phyloP scores from a whole-genome alignment of 345 rosid species.

The Dipteronia sinensis region DNA sequence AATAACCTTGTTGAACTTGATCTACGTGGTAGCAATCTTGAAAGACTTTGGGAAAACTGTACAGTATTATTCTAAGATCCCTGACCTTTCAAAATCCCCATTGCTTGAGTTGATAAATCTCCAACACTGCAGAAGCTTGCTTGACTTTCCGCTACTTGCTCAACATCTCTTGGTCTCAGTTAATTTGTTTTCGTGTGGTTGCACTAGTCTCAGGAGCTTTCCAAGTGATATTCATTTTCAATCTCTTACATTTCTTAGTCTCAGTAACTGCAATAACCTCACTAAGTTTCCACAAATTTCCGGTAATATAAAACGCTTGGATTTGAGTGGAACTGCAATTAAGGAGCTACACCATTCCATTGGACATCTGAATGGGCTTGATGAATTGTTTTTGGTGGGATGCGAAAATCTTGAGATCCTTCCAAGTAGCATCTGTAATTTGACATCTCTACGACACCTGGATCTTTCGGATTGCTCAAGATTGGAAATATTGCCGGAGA shows the following conservation, averaged over 20 bases:
- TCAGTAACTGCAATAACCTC: background rate
- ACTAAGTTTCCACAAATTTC: background rate
- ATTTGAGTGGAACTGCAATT: background rate
- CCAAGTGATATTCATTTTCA: background rate
- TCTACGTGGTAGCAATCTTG: conserved; percentile 21
- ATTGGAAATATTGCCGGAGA: no score
- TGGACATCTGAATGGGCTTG: background rate
- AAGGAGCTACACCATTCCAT: background rate
- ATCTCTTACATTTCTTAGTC: background rate
- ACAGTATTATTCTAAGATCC: conserved; percentile 21
- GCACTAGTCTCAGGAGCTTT: background rate
- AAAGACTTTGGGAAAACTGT: conserved; percentile 27
- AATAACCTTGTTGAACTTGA: conserved; percentile 18
- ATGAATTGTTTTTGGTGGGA: no score
- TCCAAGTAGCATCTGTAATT: no score
- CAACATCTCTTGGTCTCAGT: no score
- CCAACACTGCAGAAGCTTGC: background rate
- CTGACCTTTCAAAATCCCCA: background rate
- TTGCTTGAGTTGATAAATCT: background rate
- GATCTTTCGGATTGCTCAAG: no score
- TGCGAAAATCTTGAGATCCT: no score
- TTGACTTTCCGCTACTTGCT: background rate
- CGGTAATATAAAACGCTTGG: background rate
- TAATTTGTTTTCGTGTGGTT: no score
- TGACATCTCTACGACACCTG: no score